These are phyloP conservation scores for Meyerozyma sp. DNA, from an alignment of 1,139 yeast species.

Conservation along the genomic window DNA sequence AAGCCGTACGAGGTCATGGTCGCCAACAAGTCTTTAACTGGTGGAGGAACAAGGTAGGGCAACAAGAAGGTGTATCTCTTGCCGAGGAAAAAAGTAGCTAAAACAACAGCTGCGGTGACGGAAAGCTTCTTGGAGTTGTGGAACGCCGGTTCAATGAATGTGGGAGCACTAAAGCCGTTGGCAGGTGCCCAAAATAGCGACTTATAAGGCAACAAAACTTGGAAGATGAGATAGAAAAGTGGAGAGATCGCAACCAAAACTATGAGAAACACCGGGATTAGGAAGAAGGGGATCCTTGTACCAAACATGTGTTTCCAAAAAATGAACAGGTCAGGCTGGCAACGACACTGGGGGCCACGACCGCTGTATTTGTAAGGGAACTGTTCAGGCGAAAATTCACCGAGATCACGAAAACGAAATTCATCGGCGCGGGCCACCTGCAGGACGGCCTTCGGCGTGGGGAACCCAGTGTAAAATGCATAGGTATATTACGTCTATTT, in stretches of 20 bases:
- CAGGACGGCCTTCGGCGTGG: not conserved
- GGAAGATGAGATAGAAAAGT: not conserved
- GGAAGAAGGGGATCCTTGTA: not conserved
- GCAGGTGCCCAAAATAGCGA: not conserved
- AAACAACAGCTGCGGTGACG: conserved; percentile 2
- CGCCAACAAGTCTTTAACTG: not conserved
- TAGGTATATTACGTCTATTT: not conserved
- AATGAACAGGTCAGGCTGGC: not conserved
- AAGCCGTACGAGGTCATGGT: conserved; percentile 3
- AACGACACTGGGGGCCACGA: not conserved
- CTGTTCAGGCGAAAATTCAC: not conserved
- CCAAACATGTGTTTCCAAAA: not conserved
- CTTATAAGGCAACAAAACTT: not conserved
- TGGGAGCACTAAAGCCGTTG: not conserved
- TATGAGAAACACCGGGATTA: not conserved
- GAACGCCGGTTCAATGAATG: not conserved
- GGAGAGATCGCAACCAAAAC: not conserved
- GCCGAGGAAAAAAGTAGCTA: conserved; percentile 1
- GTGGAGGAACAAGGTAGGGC: not conserved
- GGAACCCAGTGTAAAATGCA: not conserved
- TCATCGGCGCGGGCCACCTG: not conserved
- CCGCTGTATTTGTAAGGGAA: not conserved
- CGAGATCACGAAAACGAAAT: not conserved
- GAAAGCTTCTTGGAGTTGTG: not conserved
- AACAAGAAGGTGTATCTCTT: not conserved